phyloP scores from a whole-genome alignment of 345 rosid genomes.

The Diplotaxis tenuifolia region DNA sequence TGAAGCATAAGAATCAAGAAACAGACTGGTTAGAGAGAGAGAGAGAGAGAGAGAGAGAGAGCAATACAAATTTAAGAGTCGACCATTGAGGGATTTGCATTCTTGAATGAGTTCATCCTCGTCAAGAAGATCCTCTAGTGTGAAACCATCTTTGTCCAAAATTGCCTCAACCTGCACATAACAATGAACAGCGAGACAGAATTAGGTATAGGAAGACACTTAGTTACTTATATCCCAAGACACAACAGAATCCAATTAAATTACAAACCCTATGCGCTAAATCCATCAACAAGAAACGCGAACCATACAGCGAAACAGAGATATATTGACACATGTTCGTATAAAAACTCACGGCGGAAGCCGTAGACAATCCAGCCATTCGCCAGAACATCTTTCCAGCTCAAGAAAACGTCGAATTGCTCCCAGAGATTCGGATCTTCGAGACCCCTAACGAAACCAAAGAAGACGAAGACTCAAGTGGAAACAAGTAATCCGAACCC shows the following conservation, averaged over 20 bases:
- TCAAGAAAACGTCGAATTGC: slow-evolving; percentile 21
- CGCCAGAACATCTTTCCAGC: slow-evolving; percentile 85
- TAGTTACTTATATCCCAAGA: slow-evolving; percentile 15
- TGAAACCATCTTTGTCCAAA: slow-evolving; percentile 80
- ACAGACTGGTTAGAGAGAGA: neutral
- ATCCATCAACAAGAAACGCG: neutral
- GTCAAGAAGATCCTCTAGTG: slow-evolving; percentile 90
- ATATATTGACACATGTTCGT: neutral
- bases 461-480: neutral
- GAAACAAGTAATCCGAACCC: slow-evolving; percentile 8
- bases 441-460: slow-evolving; percentile 37
- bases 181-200: neutral
- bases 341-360: slow-evolving; percentile 72
- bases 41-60: no score
- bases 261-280: neutral
- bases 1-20: slow-evolving; percentile 18
- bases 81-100: slow-evolving; percentile 86
- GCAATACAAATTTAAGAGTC: slow-evolving; percentile 80
- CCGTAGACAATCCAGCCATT: slow-evolving; percentile 88
- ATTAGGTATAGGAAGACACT: neutral
- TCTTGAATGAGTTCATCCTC: slow-evolving; percentile 98
- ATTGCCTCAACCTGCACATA: slow-evolving; percentile 79
- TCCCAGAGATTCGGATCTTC: slow-evolving; percentile 46
- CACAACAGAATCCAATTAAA: neutral
- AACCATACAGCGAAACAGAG: no score